Evolutionary conservation across 2,329 filamentous ascomycete genomes (phyloP).

Genomic region (Diaporthe sp.): DNA sequence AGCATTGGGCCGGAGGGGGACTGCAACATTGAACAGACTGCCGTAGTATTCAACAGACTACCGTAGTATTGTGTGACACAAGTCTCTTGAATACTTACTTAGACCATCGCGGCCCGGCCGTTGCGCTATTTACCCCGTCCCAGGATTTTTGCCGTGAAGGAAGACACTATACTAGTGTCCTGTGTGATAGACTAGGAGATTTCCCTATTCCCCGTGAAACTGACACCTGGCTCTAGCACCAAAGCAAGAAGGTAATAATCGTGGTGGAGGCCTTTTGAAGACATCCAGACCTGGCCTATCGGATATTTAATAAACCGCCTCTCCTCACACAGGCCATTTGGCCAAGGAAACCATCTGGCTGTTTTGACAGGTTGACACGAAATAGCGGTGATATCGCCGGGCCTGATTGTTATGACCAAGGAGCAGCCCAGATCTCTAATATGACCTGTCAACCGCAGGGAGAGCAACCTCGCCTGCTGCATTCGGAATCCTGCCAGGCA

Average conservation of each 20-base stretch:
- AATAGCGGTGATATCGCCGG: neutral
- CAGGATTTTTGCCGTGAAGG: neutral
- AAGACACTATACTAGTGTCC: neutral
- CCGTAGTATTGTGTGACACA: neutral
- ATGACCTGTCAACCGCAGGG: constrained; percentile 11
- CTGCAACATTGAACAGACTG: neutral
- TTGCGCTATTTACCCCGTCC: constrained; percentile 1
- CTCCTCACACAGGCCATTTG: neutral
- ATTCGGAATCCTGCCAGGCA: constrained; percentile 13
- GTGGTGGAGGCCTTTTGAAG: constrained; percentile 1
- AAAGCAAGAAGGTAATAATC: neutral
- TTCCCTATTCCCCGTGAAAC: constrained; percentile 17
- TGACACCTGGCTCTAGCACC: constrained; percentile 1
- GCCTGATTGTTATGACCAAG: neutral
- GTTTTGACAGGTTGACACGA: neutral
- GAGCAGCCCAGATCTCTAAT: constrained; percentile 14
- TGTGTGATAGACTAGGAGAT: neutral
- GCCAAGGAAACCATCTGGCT: neutral
- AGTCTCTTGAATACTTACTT: neutral
- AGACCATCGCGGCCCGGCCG: neutral
- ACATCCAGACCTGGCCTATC: neutral
- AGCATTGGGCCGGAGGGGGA: neutral
- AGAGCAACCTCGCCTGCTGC: constrained; percentile 29
- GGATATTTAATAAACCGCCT: constrained; percentile 2
- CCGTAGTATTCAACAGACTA: neutral